Evolutionary conservation across 2,329 filamentous ascomycete genomes (phyloP), one percentile per base, ranked within the genome.

Genomic region (Zasmidium angulare): DNA sequence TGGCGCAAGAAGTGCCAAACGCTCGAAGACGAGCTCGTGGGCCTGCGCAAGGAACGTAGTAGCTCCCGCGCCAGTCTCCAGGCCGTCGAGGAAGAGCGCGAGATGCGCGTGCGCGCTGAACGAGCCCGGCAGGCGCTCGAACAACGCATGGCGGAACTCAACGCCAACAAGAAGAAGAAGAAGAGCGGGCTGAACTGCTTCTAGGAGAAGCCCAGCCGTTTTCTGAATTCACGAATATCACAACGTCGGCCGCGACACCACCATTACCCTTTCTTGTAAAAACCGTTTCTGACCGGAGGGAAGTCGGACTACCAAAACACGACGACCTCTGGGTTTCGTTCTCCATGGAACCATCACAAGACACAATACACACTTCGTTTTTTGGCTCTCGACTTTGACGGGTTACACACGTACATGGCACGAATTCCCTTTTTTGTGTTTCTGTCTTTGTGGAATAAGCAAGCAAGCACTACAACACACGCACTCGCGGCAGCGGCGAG

Each of bases 161-260:
- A 93, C 71, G 88, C 90, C 59, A 89, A 95, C 75, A 93, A 88
- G 77, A 89, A 90, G 79, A 89, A 90, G 80, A 95, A 96, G 82
- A 96, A 96, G 84, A 87, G 89, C 71, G 93, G 89, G 67, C 84
- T 99, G 77, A 98, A 97, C 81, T 99, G 95, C 84, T 99, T 99
- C 82, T 97, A 91, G 69, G 59, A 61, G 61, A 66, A 63, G 65
- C 61, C 55, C 50, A 55, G 52, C 52, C 56, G 56, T 54, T 53
- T 55, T 52, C 49, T 62, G 23, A 52, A 59, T 55, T 31, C 55
- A 51, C 55, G 55, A 56, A 26, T 20, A 26, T 48, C 12, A 10
- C 55, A 21, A 24, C 55, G 19, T 3, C 40, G 47, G 48, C 31
- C 24, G 14, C 23, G 6, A 6, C 55, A 31, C 50, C 47, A 56